Evolutionary conservation across 2,329 filamentous ascomycete genomes (phyloP).

Genomic region (Epichloe amarillans): DNA sequence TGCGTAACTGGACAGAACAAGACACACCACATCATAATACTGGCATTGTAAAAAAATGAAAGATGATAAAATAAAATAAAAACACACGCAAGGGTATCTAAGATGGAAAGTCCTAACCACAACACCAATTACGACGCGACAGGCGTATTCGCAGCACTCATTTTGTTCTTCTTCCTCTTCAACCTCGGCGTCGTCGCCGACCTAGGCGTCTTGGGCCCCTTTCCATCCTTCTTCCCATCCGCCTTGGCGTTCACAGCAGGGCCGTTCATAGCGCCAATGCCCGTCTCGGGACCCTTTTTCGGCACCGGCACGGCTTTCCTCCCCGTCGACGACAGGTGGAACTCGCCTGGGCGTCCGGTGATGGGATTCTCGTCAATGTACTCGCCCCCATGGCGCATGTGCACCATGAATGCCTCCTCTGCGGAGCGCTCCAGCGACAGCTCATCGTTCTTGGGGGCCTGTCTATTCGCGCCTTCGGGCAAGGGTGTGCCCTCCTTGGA

Average conservation of each 20-base stretch:
- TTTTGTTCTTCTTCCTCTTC: constrained; percentile 36
- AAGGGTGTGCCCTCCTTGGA: constrained; percentile 35
- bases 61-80: neutral
- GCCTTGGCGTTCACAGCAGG: constrained; percentile 28
- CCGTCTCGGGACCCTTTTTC: constrained; percentile 16
- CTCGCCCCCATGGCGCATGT: constrained; percentile 46
- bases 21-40: neutral
- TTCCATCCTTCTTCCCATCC: constrained; percentile 32
- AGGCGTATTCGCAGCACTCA: constrained; percentile 20
- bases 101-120: neutral
- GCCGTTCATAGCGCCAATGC: constrained; percentile 22
- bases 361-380: constrained; percentile 58
- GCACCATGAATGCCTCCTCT: constrained; percentile 44
- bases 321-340: constrained; percentile 49
- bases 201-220: constrained; percentile 30
- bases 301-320: constrained; percentile 29
- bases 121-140: constrained; percentile 11
- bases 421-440: constrained; percentile 32
- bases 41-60: neutral
- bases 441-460: constrained; percentile 24
- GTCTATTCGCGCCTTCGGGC: constrained; percentile 23
- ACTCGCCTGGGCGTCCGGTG: constrained; percentile 51
- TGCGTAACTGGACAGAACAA: neutral
- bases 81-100: neutral
- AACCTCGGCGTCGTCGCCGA: constrained; percentile 29